phyloP scores from a whole-genome alignment of 2,329 filamentous ascomycete genomes.

The Graphium sp. region DNA sequence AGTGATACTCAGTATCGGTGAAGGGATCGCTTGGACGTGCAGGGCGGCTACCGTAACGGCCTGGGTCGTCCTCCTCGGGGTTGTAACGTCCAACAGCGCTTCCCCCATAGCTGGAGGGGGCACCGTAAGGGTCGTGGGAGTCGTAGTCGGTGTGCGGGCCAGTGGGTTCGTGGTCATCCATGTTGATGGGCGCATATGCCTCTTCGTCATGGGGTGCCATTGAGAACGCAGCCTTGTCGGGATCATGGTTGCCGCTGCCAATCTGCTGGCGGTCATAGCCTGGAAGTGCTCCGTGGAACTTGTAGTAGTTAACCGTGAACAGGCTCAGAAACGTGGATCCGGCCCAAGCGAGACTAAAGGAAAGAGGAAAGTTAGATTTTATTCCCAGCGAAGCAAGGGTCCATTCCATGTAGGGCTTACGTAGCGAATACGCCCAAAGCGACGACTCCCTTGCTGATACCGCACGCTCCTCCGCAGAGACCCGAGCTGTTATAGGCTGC shows the following conservation, averaged over 20 bases:
- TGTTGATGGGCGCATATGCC: slow-evolving; percentile 43
- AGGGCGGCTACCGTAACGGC: slow-evolving; percentile 4
- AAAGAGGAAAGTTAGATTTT: no score
- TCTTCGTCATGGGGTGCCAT: slow-evolving; percentile 51
- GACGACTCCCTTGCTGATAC: slow-evolving; percentile 45
- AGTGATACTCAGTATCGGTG: slow-evolving; percentile 29
- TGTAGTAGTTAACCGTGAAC: slow-evolving; percentile 44
- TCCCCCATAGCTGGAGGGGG: slow-evolving; percentile 18
- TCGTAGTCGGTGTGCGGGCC: slow-evolving; percentile 14
- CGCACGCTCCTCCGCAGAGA: slow-evolving; percentile 37
- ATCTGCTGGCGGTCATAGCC: slow-evolving; percentile 36
- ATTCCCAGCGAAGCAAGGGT: not conserved
- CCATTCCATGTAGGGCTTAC: slow-evolving; percentile 22
- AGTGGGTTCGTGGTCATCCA: slow-evolving; percentile 31
- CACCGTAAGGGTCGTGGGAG: slow-evolving; percentile 15
- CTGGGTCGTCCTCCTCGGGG: slow-evolving; percentile 18
- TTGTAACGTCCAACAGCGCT: slow-evolving; percentile 7
- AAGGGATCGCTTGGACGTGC: slow-evolving; percentile 20
- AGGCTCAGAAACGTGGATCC: slow-evolving; percentile 36
- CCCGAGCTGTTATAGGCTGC: slow-evolving; percentile 43
- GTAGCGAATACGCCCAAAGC: slow-evolving; percentile 44
- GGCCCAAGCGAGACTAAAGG: slow-evolving; percentile 36
- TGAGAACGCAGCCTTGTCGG: slow-evolving; percentile 53
- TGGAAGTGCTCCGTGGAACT: slow-evolving; percentile 40
- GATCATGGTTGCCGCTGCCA: slow-evolving; percentile 37